Conservation (phyloP, 257 asterid genomes). For the Solanum microdontum region DNA sequence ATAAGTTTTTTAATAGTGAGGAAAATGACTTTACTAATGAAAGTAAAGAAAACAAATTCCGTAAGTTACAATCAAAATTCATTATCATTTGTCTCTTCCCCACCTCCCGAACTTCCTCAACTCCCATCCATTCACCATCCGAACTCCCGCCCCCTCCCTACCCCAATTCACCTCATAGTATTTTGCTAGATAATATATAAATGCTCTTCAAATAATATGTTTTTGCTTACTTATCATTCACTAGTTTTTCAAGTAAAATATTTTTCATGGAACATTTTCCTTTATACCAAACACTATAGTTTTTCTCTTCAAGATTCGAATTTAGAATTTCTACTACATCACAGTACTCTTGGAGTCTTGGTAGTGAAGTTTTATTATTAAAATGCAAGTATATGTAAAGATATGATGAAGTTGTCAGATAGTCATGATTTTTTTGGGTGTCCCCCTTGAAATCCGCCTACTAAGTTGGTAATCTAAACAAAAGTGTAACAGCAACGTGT, state of each 20-base stretch:
- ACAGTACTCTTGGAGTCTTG: background rate
- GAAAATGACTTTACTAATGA: background rate
- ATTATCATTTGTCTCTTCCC: background rate
- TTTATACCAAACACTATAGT: background rate
- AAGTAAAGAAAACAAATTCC: background rate
- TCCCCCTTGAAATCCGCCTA: constrained; percentile 1
- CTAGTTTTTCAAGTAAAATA: background rate
- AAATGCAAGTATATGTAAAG: background rate
- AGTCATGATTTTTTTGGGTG: background rate
- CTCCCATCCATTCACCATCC: background rate
- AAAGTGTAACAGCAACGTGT: background rate
- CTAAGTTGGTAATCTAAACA: background rate
- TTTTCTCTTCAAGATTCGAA: background rate
- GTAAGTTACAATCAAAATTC: background rate
- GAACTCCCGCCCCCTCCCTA: background rate
- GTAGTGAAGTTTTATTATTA: background rate
- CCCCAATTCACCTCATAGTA: background rate
- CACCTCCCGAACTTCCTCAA: background rate
- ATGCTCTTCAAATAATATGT: too few relatives aligned
- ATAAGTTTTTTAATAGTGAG: background rate
- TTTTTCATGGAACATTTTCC: background rate
- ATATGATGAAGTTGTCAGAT: background rate
- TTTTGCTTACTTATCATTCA: too few relatives aligned
- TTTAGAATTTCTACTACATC: background rate
- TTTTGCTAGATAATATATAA: background rate